Evolutionary conservation across 2,329 filamentous ascomycete genomes (phyloP), one percentile per base, ranked within the genome.

Genomic region (Clarireedia hainanense): DNA sequence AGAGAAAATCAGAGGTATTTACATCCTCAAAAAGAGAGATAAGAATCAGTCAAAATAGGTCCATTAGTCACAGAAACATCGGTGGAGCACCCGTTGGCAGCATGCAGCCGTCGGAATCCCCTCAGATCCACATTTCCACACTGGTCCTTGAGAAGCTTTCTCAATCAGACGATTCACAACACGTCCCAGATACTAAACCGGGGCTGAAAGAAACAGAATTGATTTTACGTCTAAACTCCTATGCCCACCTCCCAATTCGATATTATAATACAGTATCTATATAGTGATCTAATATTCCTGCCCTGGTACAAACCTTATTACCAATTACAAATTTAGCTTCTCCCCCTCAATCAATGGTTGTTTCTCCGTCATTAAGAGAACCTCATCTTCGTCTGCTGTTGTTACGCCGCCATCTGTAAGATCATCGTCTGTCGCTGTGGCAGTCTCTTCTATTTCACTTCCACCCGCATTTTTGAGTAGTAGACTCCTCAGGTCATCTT

Each of bases 401-500:
- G 58, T 62, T 9, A 53, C 53, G 4, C 34, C 61, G 49, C 64
- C 60, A 12, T 66, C 68, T 37, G 65, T 67, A 14, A 59, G 50
- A 37, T 67, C 64, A 26, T 64, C 65, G 4, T 67, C 68, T 47
- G 65, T 66, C 20, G 64, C 68, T 14, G 68, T 69, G 26, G 68
- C 69, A 50, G 64, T 72, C 59, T 55, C 70, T 60, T 60, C 62
- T n/a, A 39, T 61, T 42, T 58, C 64, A 15, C 55, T 71, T 58
- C 56, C 62, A 6, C 42, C 61, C 20, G 54, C 63, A 27, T 62
- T 67, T 23, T 48, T 58, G 24, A 58, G 47, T 48, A 84, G 60
- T 37, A 84, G 64, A 53, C 74, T 77, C 60, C 72, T 71, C 52
- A 85, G 64, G 59, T 85, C 80, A 52, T 84, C 81, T 61, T 83